Percentiles rank a stretch among this genome's conserved stretches.
Evolutionary conservation across 1,139 yeast species (phyloP).

Genomic region (Candida labiduridarum): DNA sequence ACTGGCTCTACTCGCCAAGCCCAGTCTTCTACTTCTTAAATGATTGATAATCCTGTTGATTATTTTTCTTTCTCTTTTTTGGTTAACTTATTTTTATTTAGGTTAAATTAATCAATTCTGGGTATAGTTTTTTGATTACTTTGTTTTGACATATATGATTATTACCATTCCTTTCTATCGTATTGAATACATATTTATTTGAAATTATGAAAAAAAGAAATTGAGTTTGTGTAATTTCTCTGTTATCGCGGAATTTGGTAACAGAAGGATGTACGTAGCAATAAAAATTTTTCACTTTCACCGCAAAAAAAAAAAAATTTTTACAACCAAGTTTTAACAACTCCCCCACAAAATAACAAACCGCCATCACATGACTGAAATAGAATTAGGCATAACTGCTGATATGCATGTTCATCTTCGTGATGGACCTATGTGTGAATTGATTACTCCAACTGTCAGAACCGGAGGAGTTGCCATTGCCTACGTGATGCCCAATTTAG

Average conservation of each 20-base stretch:
- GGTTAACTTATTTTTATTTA: background rate
- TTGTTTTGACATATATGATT: background rate
- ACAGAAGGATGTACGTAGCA: background rate
- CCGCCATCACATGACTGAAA: constrained; percentile 24
- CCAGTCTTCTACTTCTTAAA: constrained; percentile 1
- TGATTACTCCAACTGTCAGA: constrained; percentile 85
- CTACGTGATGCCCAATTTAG: constrained; percentile 93
- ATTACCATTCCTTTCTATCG: background rate
- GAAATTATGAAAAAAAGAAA: background rate
- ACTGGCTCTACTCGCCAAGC: constrained; percentile 1
- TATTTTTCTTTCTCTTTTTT: background rate
- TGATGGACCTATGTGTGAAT: constrained; percentile 89
- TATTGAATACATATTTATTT: background rate
- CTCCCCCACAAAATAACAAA: constrained; percentile 1
- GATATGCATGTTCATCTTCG: constrained; percentile 97
- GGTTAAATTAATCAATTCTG: background rate
- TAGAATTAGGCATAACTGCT: constrained; percentile 80
- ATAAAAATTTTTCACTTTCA: background rate
- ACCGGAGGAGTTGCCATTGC: constrained; percentile 92
- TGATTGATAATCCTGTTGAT: background rate
- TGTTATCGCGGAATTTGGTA: background rate
- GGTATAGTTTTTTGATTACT: background rate
- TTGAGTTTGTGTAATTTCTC: no score
- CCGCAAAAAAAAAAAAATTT: background rate
- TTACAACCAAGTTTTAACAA: background rate